Evolutionary conservation across 108 stramenopile genomes (phyloP), one percentile per base, ranked within the genome.

Genomic region (Cyclotella kingstonii): DNA sequence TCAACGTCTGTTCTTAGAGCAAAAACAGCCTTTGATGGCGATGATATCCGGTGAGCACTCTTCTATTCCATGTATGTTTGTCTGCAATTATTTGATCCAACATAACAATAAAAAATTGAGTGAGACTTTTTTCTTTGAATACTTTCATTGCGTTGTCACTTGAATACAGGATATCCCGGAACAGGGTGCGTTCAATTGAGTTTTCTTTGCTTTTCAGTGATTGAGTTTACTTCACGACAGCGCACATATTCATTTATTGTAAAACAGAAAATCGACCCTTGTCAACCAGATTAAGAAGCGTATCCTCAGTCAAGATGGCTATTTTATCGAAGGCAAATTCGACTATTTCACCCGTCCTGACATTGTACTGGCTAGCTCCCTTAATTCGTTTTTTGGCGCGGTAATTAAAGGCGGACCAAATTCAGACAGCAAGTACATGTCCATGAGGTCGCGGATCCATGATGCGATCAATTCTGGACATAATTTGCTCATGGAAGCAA

Each of bases 281-380:
- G 67, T 59, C 12, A 58, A 52, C 36, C 67, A 68, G 39, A 44
- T 68, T 29, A 68, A 59, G 15, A 59, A 60, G 41, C 57, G 49
- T 14, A 45, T 68, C n/a, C 44, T 19, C 1, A 40, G 52, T 0
- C 42, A 51, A 28, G 48, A 59, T 43, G 58, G 48, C 46, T 60
- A 8, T 49, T 68, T 68, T 23, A 59, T 68, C 23, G 67, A 68
- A 33, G 67, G 67, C 39, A 68, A 68, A 43, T 68, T 68, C 18
- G 26, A 56, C 31, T 30, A 45, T 21, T 30, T 29, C 44, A 12
- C 50, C 34, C 58, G 67, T 35, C 57, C 67, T 11, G 67, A 68
- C 39, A 59, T 40, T 36, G 39, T 68, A 21, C 49, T 68, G 22
- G 47, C 46, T 18, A 47, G 49, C 9, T 48, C 67, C 29, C 50